Base-by-base conservation (phyloP, 225 moss, liverwort and hornwort genomes). In the Rhytidiadelphus loreus region DNA sequence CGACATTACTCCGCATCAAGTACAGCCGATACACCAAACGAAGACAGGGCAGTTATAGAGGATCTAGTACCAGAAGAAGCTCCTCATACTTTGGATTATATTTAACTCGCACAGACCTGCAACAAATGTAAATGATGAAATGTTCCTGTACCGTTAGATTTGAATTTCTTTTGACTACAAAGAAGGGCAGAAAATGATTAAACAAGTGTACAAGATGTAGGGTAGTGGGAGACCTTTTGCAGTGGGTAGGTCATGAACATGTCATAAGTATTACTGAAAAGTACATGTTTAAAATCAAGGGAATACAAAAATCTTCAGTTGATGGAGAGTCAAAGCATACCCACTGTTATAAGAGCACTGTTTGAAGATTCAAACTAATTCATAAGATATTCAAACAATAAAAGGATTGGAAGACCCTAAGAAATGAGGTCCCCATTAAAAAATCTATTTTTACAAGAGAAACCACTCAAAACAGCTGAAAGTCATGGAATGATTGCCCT, bases 1-100 rank as follows among this genome's bases (percentile, higher is more conserved):
- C 32, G 56, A 77, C 33, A 87, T 55, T 85, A 41, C 75, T 43
- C 25, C 58, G 41, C 39, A 88, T 43, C 66, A 53, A 65, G 57
- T 59, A 75, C 30, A 62, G 41, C 23, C 14, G 52, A 52, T 64
- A 43, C 35, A 58, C 21, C 46, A 65, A 57, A 85, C 28, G n/a
- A 85, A 82, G 30, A 41, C 53, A 41, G 35, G 52, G 44, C 24
- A 82, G 62, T 28, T 83, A 24, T 28, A 43, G 43, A 64, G 12
- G 74, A 26, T 52, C 28, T 23, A 57, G 44, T 87, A 90, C 97
- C 90, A 97, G 91, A 87, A 96, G 91, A 83, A 97, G 91, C 89
- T 96, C 96, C 85, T 97, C 97, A 85, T 96, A 91, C 58, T 86
- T 93, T 26, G 95, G 96, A 91, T 96, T 96, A 60, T 96, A 96